Evolutionary conservation across 169 alveolate species (phyloP).

Genomic region (Plasmodium relictum): DNA sequence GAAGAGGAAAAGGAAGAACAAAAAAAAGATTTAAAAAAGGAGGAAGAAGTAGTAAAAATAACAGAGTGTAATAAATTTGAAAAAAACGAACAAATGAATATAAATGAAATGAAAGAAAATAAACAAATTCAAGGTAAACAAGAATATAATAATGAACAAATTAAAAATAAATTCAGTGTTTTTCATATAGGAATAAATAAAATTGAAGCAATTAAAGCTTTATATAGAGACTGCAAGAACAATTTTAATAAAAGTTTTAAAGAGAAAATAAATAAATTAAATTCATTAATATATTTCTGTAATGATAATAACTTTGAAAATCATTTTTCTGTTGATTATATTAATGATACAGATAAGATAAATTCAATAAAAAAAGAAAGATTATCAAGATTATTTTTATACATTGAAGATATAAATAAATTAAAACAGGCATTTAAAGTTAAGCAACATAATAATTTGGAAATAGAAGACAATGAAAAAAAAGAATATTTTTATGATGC

Average conservation of each 20-base stretch:
- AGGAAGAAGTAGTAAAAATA: conserved; percentile 31
- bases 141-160: conserved; percentile 51
- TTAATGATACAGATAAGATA: conserved; percentile 33
- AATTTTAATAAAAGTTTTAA: conserved; percentile 52
- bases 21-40: not conserved
- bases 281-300: conserved; percentile 35
- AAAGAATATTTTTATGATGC: conserved; percentile 77
- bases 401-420: conserved; percentile 73
- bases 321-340: conserved; percentile 45
- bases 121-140: not conserved
- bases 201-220: conserved; percentile 72
- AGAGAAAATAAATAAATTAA: conserved; percentile 55
- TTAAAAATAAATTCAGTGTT: conserved; percentile 38
- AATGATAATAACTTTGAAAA: conserved; percentile 57
- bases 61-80: not conserved
- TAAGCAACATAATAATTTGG: conserved; percentile 22
- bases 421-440: conserved; percentile 64
- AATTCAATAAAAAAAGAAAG: conserved; percentile 63
- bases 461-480: conserved; percentile 40
- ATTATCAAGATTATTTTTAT: conserved; percentile 56
- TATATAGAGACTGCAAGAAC: conserved; percentile 41
- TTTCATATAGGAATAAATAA: conserved; percentile 65
- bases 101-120: not conserved
- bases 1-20: not conserved
- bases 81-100: not conserved